These are phyloP conservation scores for Cyberlindnera xishuangbannaensis DNA, from an alignment of 805 yeast genomes.

Conservation along the genomic window DNA sequence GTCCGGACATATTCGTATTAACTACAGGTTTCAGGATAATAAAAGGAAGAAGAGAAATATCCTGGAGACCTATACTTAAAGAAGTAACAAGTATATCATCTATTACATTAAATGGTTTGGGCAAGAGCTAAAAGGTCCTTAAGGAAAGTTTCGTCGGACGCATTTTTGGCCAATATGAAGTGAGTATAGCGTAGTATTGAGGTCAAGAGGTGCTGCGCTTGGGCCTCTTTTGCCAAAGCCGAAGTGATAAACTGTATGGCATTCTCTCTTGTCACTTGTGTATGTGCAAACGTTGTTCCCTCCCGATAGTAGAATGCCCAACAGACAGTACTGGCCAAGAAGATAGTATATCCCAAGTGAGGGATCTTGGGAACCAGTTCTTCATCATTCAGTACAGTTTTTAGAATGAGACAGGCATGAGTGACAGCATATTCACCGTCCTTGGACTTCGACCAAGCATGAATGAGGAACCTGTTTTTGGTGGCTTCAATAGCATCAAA, in stretches of 20 bases:
- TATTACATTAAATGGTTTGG: conserved; percentile 3
- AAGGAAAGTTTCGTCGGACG: conserved; percentile 4
- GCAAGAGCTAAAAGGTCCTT: conserved; percentile 7
- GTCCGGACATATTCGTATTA: no score
- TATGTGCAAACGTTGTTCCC: not conserved
- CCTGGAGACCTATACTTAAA: no score
- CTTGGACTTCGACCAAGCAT: conserved; percentile 25
- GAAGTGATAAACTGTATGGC: conserved; percentile 3
- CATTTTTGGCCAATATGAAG: conserved; percentile 2
- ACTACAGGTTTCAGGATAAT: no score
- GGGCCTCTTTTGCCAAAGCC: not conserved
- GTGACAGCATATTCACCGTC: conserved; percentile 24
- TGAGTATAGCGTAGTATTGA: conserved; percentile 1
- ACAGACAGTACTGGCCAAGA: conserved; percentile 17
- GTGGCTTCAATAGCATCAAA: conserved; percentile 12
- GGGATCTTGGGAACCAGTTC: conserved; percentile 21
- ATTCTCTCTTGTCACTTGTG: conserved; percentile 3
- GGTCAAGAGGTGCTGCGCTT: not conserved
- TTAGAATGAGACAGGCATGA: conserved; percentile 27
- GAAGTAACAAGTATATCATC: no score
- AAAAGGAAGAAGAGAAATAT: no score
- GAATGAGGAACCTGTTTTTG: conserved; percentile 9
- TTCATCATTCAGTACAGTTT: conserved; percentile 22
- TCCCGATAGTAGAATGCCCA: conserved; percentile 16
- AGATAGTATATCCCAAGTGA: conserved; percentile 21